phyloP scores from a whole-genome alignment of 495 filamentous ascomycete genomes.

The Hypoxylon perforatum region DNA sequence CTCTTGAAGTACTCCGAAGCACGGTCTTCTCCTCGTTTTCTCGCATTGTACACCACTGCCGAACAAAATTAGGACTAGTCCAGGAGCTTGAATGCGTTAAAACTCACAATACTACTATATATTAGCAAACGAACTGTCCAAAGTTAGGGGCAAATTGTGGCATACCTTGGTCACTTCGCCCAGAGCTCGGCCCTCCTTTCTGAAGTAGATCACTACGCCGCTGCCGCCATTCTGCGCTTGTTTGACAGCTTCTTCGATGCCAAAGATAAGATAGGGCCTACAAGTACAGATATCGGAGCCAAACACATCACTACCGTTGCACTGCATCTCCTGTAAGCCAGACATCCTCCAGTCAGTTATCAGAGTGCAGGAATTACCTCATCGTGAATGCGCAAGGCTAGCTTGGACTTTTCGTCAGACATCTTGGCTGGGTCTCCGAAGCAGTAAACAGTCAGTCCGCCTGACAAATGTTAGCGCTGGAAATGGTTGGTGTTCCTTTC shows the following conservation, averaged over 20 bases:
- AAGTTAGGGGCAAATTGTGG: slow-evolving; percentile 16
- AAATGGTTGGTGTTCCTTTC: slow-evolving; percentile 25
- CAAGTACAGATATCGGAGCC: slow-evolving; percentile 99
- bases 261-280: slow-evolving; percentile 95
- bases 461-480: slow-evolving; percentile 57
- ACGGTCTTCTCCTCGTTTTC: slow-evolving; percentile 84
- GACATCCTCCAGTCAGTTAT: slow-evolving; percentile 21
- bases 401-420: slow-evolving; percentile 82
- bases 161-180: slow-evolving; percentile 95
- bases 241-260: slow-evolving; percentile 95
- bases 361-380: slow-evolving; percentile 62
- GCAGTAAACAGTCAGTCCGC: slow-evolving; percentile 95
- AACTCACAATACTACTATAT: slow-evolving; percentile 59
- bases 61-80: slow-evolving; percentile 44
- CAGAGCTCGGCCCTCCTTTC: slow-evolving; percentile 93
- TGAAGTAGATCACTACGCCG: slow-evolving; percentile 98
- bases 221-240: slow-evolving; percentile 95
- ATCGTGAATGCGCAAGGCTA: slow-evolving; percentile 94
- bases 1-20: slow-evolving; percentile 98
- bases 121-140: slow-evolving; percentile 28
- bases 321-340: slow-evolving; percentile 57
- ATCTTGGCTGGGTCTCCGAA: slow-evolving; percentile 96
- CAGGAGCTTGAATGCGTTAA: slow-evolving; percentile 1
- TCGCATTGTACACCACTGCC: slow-evolving; percentile 91
- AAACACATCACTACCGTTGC: slow-evolving; percentile 98